Percentiles rank a stretch among this genome's conserved stretches.
Evolutionary conservation across 768 basidiomycete genomes (phyloP).

Genomic region (Amanita polypyramis): DNA sequence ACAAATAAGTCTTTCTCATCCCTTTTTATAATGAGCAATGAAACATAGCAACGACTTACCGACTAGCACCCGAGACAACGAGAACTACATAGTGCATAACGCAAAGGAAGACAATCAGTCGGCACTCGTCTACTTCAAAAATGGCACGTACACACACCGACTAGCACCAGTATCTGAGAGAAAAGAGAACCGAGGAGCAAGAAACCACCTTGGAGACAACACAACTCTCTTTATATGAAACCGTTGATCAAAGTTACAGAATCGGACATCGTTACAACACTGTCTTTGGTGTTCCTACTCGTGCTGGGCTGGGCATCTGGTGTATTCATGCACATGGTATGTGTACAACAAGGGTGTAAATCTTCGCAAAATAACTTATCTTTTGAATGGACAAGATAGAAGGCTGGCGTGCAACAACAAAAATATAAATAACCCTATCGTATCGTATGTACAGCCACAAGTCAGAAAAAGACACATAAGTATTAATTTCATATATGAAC

Average conservation of each 20-base stretch:
- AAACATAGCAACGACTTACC: not conserved
- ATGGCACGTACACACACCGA: not conserved
- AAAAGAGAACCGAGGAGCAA: not conserved
- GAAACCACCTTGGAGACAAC: not conserved
- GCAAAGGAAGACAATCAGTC: not conserved
- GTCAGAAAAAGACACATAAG: too few species aligned
- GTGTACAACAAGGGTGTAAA: too few species aligned
- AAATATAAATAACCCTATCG: too few species aligned
- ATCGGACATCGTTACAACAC: not conserved
- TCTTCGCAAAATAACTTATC: too few species aligned
- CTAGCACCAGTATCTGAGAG: not conserved
- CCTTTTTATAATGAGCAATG: not conserved
- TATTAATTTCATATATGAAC: too few species aligned
- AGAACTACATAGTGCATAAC: not conserved
- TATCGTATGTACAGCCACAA: too few species aligned
- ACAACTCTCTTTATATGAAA: not conserved
- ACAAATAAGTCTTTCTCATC: not conserved
- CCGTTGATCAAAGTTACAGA: not conserved
- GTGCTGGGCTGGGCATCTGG: too few species aligned
- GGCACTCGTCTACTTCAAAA: not conserved
- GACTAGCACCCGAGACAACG: conserved; percentile 1
- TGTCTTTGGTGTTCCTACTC: too few species aligned
- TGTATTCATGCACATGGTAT: too few species aligned
- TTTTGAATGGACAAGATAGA: too few species aligned
- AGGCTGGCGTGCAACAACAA: too few species aligned